phyloP scores from a whole-genome alignment of 2,329 filamentous ascomycete species.

The Biscogniauxia mediterranea region DNA sequence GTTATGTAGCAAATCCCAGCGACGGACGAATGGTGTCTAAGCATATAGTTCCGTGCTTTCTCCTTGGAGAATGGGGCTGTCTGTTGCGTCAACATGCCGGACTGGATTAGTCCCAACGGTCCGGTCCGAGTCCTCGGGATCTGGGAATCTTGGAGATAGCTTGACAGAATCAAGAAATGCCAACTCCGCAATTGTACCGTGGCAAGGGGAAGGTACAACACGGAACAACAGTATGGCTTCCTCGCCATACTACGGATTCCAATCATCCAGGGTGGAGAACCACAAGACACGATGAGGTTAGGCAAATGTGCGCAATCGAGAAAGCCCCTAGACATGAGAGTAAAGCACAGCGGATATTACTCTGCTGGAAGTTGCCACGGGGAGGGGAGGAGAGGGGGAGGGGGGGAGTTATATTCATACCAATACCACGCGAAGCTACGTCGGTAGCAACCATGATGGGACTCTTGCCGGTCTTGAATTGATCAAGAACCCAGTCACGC shows the following conservation, averaged over 20 bases:
- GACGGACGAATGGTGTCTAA: conserved; percentile 47
- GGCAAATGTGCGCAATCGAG: conserved; percentile 88
- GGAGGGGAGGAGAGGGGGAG: conserved; percentile 39
- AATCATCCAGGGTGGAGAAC: conserved; percentile 84
- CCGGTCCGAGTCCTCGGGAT: conserved; percentile 56
- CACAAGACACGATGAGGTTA: conserved; percentile 80
- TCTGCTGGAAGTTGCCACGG: conserved; percentile 58
- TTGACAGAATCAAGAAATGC: conserved; percentile 78
- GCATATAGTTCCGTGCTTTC: conserved; percentile 51
- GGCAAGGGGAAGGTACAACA: conserved; percentile 62
- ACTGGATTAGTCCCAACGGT: conserved; percentile 45
- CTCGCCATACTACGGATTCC: conserved; percentile 71
- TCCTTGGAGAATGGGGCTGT: conserved; percentile 59
- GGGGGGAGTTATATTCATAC: conserved; percentile 76
- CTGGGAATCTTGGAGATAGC: conserved; percentile 59
- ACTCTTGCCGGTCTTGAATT: conserved; percentile 99
- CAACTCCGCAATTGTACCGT: conserved; percentile 76
- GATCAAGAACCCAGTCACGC: conserved; percentile 98
- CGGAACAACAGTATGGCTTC: conserved; percentile 73
- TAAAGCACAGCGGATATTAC: conserved; percentile 71
- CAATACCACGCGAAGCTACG: conserved; percentile 99
- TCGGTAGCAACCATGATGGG: conserved; percentile 99
- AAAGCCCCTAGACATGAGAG: conserved; percentile 87
- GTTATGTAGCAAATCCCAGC: conserved; percentile 63
- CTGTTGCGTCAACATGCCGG: conserved; percentile 59